Base-by-base conservation (phyloP, 2,329 filamentous ascomycete species). In the Cercospora berteroae region DNA sequence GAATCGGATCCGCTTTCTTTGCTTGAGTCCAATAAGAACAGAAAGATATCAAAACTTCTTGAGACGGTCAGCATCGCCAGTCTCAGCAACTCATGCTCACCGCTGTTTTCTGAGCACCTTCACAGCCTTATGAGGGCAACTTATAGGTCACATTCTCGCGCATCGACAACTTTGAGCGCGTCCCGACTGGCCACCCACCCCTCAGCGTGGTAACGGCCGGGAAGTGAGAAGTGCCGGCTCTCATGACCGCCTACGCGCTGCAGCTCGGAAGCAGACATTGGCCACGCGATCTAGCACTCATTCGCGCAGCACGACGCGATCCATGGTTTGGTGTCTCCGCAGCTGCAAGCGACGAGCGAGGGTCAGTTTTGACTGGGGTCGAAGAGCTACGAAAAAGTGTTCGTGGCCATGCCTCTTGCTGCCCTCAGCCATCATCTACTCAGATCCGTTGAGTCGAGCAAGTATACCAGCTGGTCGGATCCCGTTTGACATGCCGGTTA, bases 401-500 rank as follows among this genome's bases (percentile, higher is more conserved):
- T n/a, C 16, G 36, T 42, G 13, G 20, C 44, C 10, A 25, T 25
- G 9, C 10, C 44, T 50, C 44, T 50, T 23, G 44, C 18, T 10
- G 20, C 44, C 44, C 44, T 48, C 9, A 9, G 2, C 18, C 20
- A 12, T 50, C 44, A 12, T 12, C 18, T 23, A 25, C 5, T 1
- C 44, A 50, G 20, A 48, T 12, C 25, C 8, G 20, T 48, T 23
- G 18, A 50, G 5, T 7, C 44, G 20, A 50, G 20, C 20, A 16
- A 50, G 20, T 50, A 23, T 50, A 13, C 20, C 18, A 50, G 9
- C 10, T 12, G 44, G 20, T 50, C 20, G 44, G 18, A 23, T 56
- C 36, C 16, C 58, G 8, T 58, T 59, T 64, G 65, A 67, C 65
- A 67, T 27, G 12, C 33, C 23, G 65, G 56, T 67, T n/a, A 29